Percentiles rank a stretch among this genome's conserved stretches.
Evolutionary conservation across 164 flowering plant species (phyloP).

Genomic region (Tinospora cordifolia): DNA sequence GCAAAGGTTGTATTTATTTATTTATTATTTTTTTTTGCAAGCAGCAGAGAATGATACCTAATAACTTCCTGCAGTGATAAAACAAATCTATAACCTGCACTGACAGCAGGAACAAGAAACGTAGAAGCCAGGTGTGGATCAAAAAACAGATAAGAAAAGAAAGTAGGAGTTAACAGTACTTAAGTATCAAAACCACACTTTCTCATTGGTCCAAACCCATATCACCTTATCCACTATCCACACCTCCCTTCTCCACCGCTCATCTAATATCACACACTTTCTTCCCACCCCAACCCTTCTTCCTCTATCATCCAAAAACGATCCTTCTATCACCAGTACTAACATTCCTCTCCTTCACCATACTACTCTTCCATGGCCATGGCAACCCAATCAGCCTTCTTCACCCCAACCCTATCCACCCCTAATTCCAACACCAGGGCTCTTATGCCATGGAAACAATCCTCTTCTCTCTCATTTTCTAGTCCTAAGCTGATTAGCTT

Average conservation of each 20-base stretch:
- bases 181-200: conserved; percentile 39
- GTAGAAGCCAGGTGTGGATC: background rate
- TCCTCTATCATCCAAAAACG: conserved; percentile 9
- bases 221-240: conserved; percentile 53
- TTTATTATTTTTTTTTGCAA: too few relatives aligned
- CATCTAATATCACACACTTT: conserved; percentile 13
- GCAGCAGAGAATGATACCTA: background rate
- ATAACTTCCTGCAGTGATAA: background rate
- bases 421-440: conserved; percentile 29
- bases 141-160: background rate
- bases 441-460: conserved; percentile 41
- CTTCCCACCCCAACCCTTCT: conserved; percentile 8
- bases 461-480: conserved; percentile 30
- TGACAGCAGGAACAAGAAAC: background rate
- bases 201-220: conserved; percentile 49
- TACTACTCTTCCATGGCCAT: conserved; percentile 40
- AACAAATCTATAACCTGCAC: background rate
- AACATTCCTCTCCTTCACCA: background rate
- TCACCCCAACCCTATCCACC: conserved; percentile 49
- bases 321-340: background rate
- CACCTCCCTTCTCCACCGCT: conserved; percentile 21
- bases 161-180: conserved; percentile 12
- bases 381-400: conserved; percentile 74
- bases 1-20: too few relatives aligned
- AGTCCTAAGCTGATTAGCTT: conserved; percentile 26